phyloP scores from a whole-genome alignment of 2,329 filamentous ascomycete species.

The Ascochyta pisi region DNA sequence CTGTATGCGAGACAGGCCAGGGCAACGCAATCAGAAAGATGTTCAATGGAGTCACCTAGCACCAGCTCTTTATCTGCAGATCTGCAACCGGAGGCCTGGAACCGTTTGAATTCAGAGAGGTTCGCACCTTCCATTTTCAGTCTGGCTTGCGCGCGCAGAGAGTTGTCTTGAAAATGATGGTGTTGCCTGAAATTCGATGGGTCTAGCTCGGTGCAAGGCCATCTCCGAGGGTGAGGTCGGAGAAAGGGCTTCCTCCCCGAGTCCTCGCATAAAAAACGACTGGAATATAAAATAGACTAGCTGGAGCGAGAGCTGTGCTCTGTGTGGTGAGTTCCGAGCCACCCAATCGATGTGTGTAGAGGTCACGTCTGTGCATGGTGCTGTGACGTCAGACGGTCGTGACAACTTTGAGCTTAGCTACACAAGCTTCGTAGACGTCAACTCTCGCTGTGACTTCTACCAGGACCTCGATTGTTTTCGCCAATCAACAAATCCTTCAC shows the following conservation, averaged over 20 bases:
- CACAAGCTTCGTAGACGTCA: slow-evolving; percentile 16
- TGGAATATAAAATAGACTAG: background rate
- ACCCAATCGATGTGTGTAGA: background rate
- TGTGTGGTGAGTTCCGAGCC: too few species aligned
- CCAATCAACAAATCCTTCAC: background rate
- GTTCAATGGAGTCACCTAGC: background rate
- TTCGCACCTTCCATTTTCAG: background rate
- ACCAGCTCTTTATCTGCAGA: background rate
- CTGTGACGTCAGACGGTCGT: slow-evolving; percentile 15
- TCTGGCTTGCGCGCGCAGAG: background rate
- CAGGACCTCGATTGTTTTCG: slow-evolving; percentile 9
- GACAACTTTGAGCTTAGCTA: slow-evolving; percentile 6
- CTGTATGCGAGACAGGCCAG: too few species aligned
- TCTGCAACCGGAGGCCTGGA: background rate
- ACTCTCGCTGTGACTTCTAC: background rate
- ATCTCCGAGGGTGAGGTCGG: background rate
- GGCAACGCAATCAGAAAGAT: background rate
- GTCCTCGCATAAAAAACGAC: background rate
- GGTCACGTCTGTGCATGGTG: background rate
- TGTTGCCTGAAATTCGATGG: slow-evolving; percentile 3
- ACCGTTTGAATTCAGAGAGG: too few species aligned
- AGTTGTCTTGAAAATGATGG: background rate
- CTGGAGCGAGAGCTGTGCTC: too few species aligned
- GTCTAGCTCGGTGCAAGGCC: background rate
- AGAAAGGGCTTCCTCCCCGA: slow-evolving; percentile 8